phyloP scores from a whole-genome alignment of 352 stramenopile genomes.

The Blastocystis sp. region DNA sequence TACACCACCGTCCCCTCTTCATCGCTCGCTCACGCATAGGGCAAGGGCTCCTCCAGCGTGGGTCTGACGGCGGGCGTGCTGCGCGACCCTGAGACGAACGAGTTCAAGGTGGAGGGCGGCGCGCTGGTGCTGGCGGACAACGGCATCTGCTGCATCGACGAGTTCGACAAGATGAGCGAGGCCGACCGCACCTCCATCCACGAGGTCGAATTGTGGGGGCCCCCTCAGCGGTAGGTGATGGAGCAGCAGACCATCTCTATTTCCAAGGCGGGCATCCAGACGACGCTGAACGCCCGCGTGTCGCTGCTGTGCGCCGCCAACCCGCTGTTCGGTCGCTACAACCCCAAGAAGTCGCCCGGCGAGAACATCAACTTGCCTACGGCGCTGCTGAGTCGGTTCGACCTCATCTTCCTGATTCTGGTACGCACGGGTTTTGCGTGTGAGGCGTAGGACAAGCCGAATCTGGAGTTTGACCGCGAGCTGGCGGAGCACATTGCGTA shows the following conservation, averaged over 20 bases:
- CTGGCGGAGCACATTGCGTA: slow-evolving; percentile 80
- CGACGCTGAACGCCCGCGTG: slow-evolving; percentile 92
- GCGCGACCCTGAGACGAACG: slow-evolving; percentile 91
- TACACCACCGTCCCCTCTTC: slow-evolving; percentile 87
- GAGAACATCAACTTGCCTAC: slow-evolving; percentile 96
- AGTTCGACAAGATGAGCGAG: slow-evolving; percentile 99
- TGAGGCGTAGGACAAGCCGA: slow-evolving; percentile 81
- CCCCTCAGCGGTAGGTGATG: slow-evolving; percentile 78
- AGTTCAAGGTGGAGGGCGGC: slow-evolving; percentile 89
- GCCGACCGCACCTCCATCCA: slow-evolving; percentile 93
- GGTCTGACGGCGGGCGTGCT: slow-evolving; percentile 90
- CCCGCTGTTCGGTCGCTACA: slow-evolving; percentile 95
- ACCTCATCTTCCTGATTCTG: slow-evolving; percentile 98
- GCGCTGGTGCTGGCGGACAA: slow-evolving; percentile 93
- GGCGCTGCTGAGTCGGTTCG: slow-evolving; percentile 94
- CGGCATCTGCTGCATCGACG: slow-evolving; percentile 97
- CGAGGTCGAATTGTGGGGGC: slow-evolving; percentile 75
- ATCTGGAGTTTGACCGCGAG: slow-evolving; percentile 87
- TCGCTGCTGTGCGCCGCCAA: slow-evolving; percentile 96
- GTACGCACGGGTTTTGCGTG: no score
- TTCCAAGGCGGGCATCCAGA: slow-evolving; percentile 94
- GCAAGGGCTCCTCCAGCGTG: slow-evolving; percentile 93
- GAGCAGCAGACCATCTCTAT: slow-evolving; percentile 78
- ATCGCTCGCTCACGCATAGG: slow-evolving; percentile 74
- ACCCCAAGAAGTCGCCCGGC: slow-evolving; percentile 92